phyloP scores from a whole-genome alignment of 208 protist genomes.

The Trypanosoma avium region DNA sequence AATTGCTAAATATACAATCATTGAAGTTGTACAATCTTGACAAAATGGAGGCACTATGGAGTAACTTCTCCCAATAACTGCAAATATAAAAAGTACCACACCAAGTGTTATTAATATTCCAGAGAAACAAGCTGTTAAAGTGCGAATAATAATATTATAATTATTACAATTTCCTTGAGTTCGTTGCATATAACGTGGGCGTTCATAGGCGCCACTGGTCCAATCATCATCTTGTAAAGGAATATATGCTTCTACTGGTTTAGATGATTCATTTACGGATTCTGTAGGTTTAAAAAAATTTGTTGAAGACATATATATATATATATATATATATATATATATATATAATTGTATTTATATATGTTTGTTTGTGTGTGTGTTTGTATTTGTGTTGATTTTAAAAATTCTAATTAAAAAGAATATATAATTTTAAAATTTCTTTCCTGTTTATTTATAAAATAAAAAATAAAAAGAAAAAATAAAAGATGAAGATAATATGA shows the following conservation, averaged over 20 bases:
- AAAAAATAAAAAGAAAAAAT: too few relatives aligned
- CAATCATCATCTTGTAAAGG: conserved; percentile 36
- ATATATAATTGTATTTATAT: too few relatives aligned
- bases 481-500: too few relatives aligned
- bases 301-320: neutral
- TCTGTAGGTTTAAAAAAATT: neutral
- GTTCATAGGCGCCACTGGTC: conserved; percentile 43
- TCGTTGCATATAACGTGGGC: conserved; percentile 5
- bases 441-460: too few relatives aligned
- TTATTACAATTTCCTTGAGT: neutral
- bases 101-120: conserved; percentile 3
- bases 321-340: too few relatives aligned
- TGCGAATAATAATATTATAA: neutral
- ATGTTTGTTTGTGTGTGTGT: too few relatives aligned
- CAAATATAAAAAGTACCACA: neutral
- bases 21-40: neutral
- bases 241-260: conserved; percentile 6
- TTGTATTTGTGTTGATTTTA: too few relatives aligned
- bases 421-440: too few relatives aligned
- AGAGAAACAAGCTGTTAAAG: conserved; percentile 15
- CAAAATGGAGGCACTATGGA: neutral
- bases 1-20: conserved; percentile 1
- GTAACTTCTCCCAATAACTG: neutral
- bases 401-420: too few relatives aligned
- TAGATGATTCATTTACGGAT: neutral